Evolutionary conservation across 495 filamentous ascomycete genomes (phyloP), one percentile per base, ranked within the genome.

Genomic region (Neurospora sp.): DNA sequence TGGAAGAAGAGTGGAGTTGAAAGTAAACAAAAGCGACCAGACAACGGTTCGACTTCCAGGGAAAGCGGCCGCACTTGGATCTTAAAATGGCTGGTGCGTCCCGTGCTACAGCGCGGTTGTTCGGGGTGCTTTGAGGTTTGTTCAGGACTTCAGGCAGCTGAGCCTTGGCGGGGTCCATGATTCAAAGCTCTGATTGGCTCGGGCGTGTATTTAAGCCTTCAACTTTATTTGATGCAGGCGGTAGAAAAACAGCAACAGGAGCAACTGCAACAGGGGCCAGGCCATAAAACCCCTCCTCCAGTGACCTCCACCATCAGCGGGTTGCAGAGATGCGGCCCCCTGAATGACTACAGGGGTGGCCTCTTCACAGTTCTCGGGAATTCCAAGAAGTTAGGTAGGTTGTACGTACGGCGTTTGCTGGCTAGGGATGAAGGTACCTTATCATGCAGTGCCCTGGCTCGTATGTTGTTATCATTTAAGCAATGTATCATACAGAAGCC

Each of bases 1-100:
- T 37, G 53, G 14, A 14, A 65, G 53, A 65, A 65, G 53, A 65
- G 53, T 65, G 27, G 53, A 65, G 53, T 65, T 65, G 27, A 35
- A 65, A 65, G 53, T 65, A 65, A 65, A 65, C 53, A 65, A 65
- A 65, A 65, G 53, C 53, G 53, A 65, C 53, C 53, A 65, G 53
- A 65, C 53, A 65, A 61, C 53, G 53, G 53, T 31, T 61, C 27
- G 14, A 35, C 4, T 61, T 61, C 53, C 53, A 65, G 53, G 53
- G 53, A 65, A 17, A 65, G 53, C 27, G 2, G 53, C 22, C 35
- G 53, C 53, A 65, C 27, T 35, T 65, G 53, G 27, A 65, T 65
- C 53, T 65, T 31, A 35, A 65, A 65, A 65, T 65, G 53, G 27
- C 53, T 35, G 27, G 53, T 37, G 53, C 53, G 53, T 12, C 53